These are phyloP conservation scores for Phytophthora hybrid DNA, from an alignment of 352 stramenopile genomes.

Conservation along the genomic window DNA sequence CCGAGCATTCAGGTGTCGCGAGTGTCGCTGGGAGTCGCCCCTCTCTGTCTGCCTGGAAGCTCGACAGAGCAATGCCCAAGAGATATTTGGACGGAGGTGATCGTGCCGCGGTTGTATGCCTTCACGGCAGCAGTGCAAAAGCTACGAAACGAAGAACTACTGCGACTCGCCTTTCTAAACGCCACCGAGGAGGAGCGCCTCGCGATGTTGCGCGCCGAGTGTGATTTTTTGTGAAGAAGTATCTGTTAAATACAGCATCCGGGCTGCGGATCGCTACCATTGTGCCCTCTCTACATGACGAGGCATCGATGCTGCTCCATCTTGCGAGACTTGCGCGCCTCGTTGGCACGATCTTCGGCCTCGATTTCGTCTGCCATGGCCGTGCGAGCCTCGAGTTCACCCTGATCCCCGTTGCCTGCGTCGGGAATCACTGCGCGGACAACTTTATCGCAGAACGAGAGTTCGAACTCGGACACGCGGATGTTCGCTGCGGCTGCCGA, in stretches of 20 bases:
- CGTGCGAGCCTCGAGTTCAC: conserved; percentile 60
- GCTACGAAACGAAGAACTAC: conserved; percentile 57
- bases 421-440: conserved; percentile 62
- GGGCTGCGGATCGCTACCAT: neutral
- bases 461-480: conserved; percentile 79
- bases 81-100: conserved; percentile 65
- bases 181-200: conserved; percentile 52
- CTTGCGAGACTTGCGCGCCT: conserved; percentile 49
- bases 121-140: conserved; percentile 57
- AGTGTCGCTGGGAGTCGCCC: conserved; percentile 52
- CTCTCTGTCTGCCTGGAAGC: conserved; percentile 43
- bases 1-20: conserved; percentile 65
- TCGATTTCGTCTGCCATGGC: conserved; percentile 83
- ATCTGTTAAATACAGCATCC: conserved; percentile 12
- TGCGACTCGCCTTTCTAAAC: conserved; percentile 71
- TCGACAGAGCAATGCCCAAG: conserved; percentile 5
- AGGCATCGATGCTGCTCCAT: conserved; percentile 28
- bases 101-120: conserved; percentile 73
- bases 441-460: conserved; percentile 83
- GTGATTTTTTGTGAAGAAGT: conserved; percentile 62
- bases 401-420: conserved; percentile 3
- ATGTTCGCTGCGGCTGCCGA: conserved; percentile 74
- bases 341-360: conserved; percentile 70
- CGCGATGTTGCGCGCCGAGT: conserved; percentile 57
- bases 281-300: conserved; percentile 47